These are phyloP conservation scores for Iberis pinnata DNA, from an alignment of 345 rosid genomes.

Conservation along the genomic window DNA sequence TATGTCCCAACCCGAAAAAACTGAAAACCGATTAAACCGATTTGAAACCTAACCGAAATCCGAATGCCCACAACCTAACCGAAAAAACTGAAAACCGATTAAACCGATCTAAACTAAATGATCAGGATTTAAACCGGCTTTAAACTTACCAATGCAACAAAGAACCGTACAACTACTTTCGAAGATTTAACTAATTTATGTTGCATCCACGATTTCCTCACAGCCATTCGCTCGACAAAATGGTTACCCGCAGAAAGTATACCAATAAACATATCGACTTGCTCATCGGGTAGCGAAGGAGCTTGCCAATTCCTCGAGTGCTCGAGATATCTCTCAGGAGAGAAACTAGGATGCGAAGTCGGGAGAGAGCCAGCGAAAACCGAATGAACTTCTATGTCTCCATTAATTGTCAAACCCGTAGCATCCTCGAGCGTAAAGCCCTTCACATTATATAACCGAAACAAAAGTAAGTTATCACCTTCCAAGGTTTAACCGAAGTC, in stretches of 20 bases:
- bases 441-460: slow-evolving; percentile 36
- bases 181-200: slow-evolving; percentile 65
- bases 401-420: slow-evolving; percentile 65
- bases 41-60: too few species aligned
- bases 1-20: too few species aligned
- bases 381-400: slow-evolving; percentile 66
- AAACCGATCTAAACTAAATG: not conserved
- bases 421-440: slow-evolving; percentile 90
- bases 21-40: too few species aligned
- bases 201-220: slow-evolving; percentile 90
- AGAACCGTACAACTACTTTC: slow-evolving; percentile 69
- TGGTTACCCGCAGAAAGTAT: slow-evolving; percentile 82
- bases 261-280: slow-evolving; percentile 67
- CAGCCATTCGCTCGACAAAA: slow-evolving; percentile 87
- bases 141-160: slow-evolving; percentile 66
- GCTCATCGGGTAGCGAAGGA: slow-evolving; percentile 44
- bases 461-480: slow-evolving; percentile 9
- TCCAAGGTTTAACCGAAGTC: not conserved
- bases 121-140: not conserved
- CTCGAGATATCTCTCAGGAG: slow-evolving; percentile 69
- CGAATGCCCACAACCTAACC: too few species aligned
- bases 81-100: too few species aligned
- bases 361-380: slow-evolving; percentile 76
- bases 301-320: slow-evolving; percentile 63
- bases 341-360: slow-evolving; percentile 57